Conservation (phyloP, 371 early-diverging fungal genomes). For the Coemansia sp. region DNA sequence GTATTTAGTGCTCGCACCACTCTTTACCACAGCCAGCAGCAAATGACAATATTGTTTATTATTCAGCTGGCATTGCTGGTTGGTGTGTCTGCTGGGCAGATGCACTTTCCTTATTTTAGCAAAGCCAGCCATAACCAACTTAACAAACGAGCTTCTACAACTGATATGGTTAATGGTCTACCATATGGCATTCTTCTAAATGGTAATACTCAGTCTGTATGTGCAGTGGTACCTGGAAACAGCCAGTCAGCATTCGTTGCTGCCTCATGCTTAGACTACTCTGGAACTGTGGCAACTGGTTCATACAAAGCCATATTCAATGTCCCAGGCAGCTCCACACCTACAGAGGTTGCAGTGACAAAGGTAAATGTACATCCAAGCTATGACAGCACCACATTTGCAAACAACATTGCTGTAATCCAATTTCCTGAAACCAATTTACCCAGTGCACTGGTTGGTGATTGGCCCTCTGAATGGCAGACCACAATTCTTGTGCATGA, state of each 20-base stretch:
- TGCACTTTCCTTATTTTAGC: neutral
- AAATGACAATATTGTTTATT: neutral
- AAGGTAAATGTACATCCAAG: neutral
- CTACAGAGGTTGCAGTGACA: neutral
- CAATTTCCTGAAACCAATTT: constrained; percentile 6
- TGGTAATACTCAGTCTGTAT: constrained; percentile 5
- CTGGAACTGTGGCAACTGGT: constrained; percentile 1
- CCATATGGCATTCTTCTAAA: constrained; percentile 7
- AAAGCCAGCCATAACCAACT: neutral
- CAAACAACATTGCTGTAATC: constrained; percentile 18
- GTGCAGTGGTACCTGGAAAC: constrained; percentile 5
- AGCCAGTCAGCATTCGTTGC: constrained; percentile 8
- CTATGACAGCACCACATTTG: constrained; percentile 10
- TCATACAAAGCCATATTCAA: constrained; percentile 10
- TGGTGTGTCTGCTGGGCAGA: constrained; percentile 5
- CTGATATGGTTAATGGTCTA: neutral
- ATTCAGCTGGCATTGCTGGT: neutral
- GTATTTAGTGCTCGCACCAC: neutral
- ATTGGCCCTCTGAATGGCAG: constrained; percentile 21
- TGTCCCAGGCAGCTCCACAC: constrained; percentile 1
- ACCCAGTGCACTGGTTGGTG: constrained; percentile 1
- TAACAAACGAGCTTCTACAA: neutral
- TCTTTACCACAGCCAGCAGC: neutral
- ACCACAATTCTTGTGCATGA: constrained; percentile 6
- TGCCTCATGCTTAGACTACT: constrained; percentile 7